These are phyloP conservation scores for Dendrothele bispora DNA, from an alignment of 768 basidiomycete genomes.

Conservation along the genomic window DNA sequence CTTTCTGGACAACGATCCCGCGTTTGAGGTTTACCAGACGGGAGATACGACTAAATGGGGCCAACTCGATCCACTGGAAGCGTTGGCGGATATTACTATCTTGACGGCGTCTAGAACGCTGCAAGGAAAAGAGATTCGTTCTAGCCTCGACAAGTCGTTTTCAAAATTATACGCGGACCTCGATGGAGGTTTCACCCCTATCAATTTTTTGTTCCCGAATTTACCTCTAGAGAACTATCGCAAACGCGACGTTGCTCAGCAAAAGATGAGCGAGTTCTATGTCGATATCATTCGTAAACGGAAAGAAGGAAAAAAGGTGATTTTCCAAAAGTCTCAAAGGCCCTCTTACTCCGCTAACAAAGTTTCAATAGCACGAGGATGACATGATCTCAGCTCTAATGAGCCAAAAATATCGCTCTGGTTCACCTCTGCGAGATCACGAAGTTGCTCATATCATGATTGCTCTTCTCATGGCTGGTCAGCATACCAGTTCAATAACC, in stretches of 20 bases:
- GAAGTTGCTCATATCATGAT: slow-evolving; percentile 83
- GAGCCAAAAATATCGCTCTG: slow-evolving; percentile 61
- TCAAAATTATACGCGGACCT: slow-evolving; percentile 64
- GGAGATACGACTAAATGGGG: slow-evolving; percentile 56
- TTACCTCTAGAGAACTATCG: slow-evolving; percentile 71
- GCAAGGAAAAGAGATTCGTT: slow-evolving; percentile 70
- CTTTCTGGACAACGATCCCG: slow-evolving; percentile 49
- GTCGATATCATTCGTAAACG: slow-evolving; percentile 61
- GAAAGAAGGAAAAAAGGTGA: slow-evolving; percentile 25
- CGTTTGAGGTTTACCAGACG: slow-evolving; percentile 44
- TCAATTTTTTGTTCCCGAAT: slow-evolving; percentile 75
- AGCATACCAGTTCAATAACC: slow-evolving; percentile 76
- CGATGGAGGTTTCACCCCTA: slow-evolving; percentile 74
- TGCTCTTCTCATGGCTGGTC: slow-evolving; percentile 80
- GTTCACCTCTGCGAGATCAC: slow-evolving; percentile 57
- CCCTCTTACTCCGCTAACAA: neutral
- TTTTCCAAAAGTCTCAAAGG: slow-evolving; percentile 13
- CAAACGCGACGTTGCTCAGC: slow-evolving; percentile 66
- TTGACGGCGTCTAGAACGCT: slow-evolving; percentile 71
- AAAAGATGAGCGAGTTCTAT: slow-evolving; percentile 75
- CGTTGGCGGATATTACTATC: slow-evolving; percentile 68
- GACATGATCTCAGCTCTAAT: slow-evolving; percentile 73
- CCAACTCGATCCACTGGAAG: slow-evolving; percentile 51
- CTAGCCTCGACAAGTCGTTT: slow-evolving; percentile 57
- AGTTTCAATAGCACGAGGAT: slow-evolving; percentile 37